Evolutionary conservation across 148 eudicot species (phyloP).

Genomic region (Nepenthes gracilis): DNA sequence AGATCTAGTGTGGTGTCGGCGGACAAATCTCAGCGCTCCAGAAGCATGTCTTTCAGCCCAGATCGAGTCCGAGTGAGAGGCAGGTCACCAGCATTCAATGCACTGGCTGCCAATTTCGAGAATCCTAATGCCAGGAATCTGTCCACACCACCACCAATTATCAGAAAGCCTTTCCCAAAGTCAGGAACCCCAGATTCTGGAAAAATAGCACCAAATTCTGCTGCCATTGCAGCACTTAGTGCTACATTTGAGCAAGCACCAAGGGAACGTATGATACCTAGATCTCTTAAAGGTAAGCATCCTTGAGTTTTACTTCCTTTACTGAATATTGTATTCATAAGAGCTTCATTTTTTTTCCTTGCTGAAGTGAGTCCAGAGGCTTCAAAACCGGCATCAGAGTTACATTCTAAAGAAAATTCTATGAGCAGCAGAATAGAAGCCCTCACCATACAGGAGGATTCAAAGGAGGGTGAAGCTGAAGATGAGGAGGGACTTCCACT

Average conservation of each 20-base stretch:
- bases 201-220: conserved; percentile 47
- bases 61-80: conserved; percentile 92
- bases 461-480: conserved; percentile 69
- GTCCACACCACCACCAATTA: conserved; percentile 92
- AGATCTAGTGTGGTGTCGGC: conserved; percentile 57
- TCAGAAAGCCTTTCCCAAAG: conserved; percentile 66
- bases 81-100: conserved; percentile 94
- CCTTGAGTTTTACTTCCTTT: background rate
- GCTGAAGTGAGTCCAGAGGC: conserved; percentile 42
- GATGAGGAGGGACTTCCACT: conserved; percentile 77
- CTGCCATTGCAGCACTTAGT: conserved; percentile 67
- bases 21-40: conserved; percentile 88
- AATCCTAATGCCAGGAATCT: conserved; percentile 71
- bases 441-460: conserved; percentile 55
- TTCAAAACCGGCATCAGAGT: conserved; percentile 37
- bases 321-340: background rate
- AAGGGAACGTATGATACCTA: conserved; percentile 52
- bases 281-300: conserved; percentile 57
- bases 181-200: conserved; percentile 59
- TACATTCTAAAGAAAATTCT: conserved; percentile 41
- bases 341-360: conserved; percentile 7
- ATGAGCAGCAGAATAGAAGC: conserved; percentile 40
- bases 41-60: conserved; percentile 86
- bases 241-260: conserved; percentile 51
- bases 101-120: conserved; percentile 89